Base-by-base conservation (phyloP, 1,139 yeast species). In the Arxiozyma heterogenica region DNA sequence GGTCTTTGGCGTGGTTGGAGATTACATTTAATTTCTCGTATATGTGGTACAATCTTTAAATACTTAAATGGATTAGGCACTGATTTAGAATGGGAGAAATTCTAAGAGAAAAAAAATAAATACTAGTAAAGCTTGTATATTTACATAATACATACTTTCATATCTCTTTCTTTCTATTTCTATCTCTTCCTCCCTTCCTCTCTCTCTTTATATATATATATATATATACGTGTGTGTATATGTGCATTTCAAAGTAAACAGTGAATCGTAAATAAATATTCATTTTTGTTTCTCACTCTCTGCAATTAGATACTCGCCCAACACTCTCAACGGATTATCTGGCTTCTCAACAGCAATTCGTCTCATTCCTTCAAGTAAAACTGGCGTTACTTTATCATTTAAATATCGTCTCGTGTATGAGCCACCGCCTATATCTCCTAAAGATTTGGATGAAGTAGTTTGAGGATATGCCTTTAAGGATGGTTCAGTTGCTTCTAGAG, bases 1-100 rank as follows among this genome's bases (percentile, higher is more conserved):
- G 78, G 76, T 0, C 74, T 90, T 53, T 90, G 88, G 75, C 80
- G 91, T 61, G 98, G 98, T 48, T 93, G 98, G 97, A 79, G 90
- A 68, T 83, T 89, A 44, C 94, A 95, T 20, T 76, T 86, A 17
- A 70, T 88, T 60, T 89, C 93, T 58, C 80, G 87, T 12, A 70
- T 87, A 53, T 93, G 96, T 22, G 49, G 42, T 17, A 46, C 49
- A 15, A 18, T 46, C 12, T 46, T 46, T 27, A 46, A 46, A 22
- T 46, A 46, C 38, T 46, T 34, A 27, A 46, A 46, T 18, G 39
- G 49, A 18, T 20, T 46, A 22, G 49, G 39, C 20, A 38, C 42
- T 9, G 49, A 46, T 27, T 18, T 46, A 25, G 49, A 46, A 46
- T 46, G 49, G 49, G 49, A 46, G 42, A 46, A 38, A n/a, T 46